Evolutionary conservation across 352 stramenopile species (phyloP), one percentile per base, ranked within the genome.

Genomic region (Phytophthora capsici): DNA sequence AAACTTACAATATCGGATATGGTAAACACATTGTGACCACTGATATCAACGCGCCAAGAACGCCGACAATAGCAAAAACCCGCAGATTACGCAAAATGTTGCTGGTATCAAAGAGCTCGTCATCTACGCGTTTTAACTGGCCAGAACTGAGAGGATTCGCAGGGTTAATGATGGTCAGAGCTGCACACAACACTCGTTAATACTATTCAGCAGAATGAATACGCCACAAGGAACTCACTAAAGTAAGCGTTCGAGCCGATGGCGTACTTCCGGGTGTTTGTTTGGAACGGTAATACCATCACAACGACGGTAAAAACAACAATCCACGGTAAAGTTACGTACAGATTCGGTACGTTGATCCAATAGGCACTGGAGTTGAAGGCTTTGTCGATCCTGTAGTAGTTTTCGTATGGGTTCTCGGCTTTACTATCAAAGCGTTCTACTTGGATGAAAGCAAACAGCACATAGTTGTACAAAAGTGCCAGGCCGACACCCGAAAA

Each of bases 171-270:
- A 91, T 84, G 13, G 82, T 89, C 38, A 91, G 46, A 17, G 77
- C 82, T 88, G 37, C n/a, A 54, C 2, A 51, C 28, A 7, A 14
- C 9, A 3, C 4, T 12, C 7, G 28, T 32, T 32, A 32, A 8
- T 12, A 32, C 8, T 3, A 10, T 2, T 13, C 6, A 8, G 28
- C 3, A 32, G 28, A 10, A 28, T 28, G 4, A 28, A 6, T 28
- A 32, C 28, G 9, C 28, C 14, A 12, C 8, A 9, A 41, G 37
- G 6, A 41, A 67, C 63, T 66, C 28, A 84, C 73, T 66, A 57
- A 90, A 90, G 69, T 79, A 90, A 20, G 84, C 63, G 38, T 89
- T 90, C 44, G 84, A 88, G 20, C 77, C 80, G 3, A 89, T 46
- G n/a, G 80, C 77, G 28, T 88, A 90, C 52, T 89, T 90, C 34